Base-by-base conservation (phyloP, 352 stramenopile species). In the Phytophthora boehmeriae region DNA sequence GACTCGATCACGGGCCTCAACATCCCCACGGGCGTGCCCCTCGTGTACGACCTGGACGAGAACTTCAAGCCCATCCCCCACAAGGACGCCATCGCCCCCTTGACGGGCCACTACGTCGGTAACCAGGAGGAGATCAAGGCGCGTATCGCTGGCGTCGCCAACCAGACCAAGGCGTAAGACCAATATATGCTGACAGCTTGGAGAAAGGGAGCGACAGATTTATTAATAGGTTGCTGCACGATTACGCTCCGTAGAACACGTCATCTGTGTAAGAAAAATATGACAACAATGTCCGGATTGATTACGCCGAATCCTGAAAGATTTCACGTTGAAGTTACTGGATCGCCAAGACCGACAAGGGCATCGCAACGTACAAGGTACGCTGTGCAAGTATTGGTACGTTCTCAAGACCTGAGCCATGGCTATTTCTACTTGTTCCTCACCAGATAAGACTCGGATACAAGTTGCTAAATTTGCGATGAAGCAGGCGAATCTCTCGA, bases 11-110 rank as follows among this genome's bases (percentile, higher is more conserved):
- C 88, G 48, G 95, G 96, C 30, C 85, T 99, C 44, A 99, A 99
- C 85, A 99, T 99, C 71, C 96, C 92, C 19, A 98, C 96, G 14
- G 97, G 93, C 32, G 90, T 97, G 43, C 97, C 97, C 23, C 83
- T 99, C 28, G 89, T 99, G 61, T 99, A 98, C 84, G 92, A 99
- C 72, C 67, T 99, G 59, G 97, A 99, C 78, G 96, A 99, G 58
- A 93, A 99, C 82, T 82, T 99, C 63, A 97, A 98, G 63, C 88
- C 93, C 1, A 93, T 99, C 66, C 84, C 83, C 25, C 92, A 98
- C 75, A 71, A 86, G 34, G 90, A 98, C 54, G 95, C 95, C 44
- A 98, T 98, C 51, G 90, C 63, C 35, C 86, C 85, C 1, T 74
- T 99, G 43, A 78, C 73, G 0, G 86, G 68, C 49, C 74, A 79